Percentiles rank a stretch among this genome's conserved stretches.
phyloP scores from a whole-genome alignment of 306 rosid species.

The Senna siamea region DNA sequence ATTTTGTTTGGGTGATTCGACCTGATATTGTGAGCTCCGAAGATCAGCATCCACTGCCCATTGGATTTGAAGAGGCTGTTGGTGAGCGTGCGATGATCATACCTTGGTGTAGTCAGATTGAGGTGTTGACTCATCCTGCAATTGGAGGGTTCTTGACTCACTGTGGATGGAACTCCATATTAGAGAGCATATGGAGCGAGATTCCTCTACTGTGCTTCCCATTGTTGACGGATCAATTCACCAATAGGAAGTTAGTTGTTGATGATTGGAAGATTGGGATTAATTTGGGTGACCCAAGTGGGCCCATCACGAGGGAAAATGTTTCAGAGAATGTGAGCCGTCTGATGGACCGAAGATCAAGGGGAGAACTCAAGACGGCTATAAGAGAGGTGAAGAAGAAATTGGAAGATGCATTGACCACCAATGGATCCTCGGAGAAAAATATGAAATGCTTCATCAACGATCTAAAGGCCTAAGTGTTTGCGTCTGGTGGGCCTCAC shows the following conservation, averaged over 20 bases:
- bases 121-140: constrained; percentile 55
- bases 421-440: constrained; percentile 55
- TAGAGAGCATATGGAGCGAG: constrained; percentile 59
- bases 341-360: constrained; percentile 48
- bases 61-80: constrained; percentile 44
- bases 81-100: constrained; percentile 47
- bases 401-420: constrained; percentile 44
- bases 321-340: constrained; percentile 44
- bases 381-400: constrained; percentile 38
- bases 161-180: constrained; percentile 70
- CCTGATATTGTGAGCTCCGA: constrained; percentile 57
- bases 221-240: constrained; percentile 58
- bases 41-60: constrained; percentile 46
- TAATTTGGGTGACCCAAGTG: constrained; percentile 34
- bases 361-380: constrained; percentile 38
- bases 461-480: constrained; percentile 25
- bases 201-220: constrained; percentile 65
- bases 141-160: constrained; percentile 63
- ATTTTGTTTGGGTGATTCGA: constrained; percentile 59
- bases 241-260: constrained; percentile 60
- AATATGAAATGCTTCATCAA: constrained; percentile 47
- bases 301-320: constrained; percentile 27
- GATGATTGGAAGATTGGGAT: constrained; percentile 67
- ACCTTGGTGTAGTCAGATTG: constrained; percentile 61
- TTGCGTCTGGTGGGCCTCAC: no score